Percentiles rank a stretch among this genome's conserved stretches.
Conservation (phyloP, 805 yeast species). For the Grigorovia humatica region DNA sequence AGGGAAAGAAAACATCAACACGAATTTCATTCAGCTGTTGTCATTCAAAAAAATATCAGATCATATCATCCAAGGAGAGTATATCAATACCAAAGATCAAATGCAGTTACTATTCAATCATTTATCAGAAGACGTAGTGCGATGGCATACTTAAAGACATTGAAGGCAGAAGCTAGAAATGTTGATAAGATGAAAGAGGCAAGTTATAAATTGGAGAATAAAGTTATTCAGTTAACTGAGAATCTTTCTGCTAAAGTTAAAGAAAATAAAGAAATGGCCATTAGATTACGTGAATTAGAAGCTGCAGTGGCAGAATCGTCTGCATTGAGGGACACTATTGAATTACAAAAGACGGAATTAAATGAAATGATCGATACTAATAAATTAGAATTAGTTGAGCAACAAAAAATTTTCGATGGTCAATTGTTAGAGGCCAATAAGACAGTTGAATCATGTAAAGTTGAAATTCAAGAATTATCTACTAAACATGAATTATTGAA, state of each 20-base stretch:
- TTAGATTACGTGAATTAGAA: constrained; percentile 46
- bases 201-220: constrained; percentile 87
- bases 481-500: constrained; percentile 52
- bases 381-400: constrained; percentile 38
- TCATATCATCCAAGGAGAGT: constrained; percentile 51
- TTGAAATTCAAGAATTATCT: constrained; percentile 49
- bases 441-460: constrained; percentile 48
- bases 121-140: constrained; percentile 72
- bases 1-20: constrained; percentile 38
- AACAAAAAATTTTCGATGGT: constrained; percentile 40
- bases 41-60: constrained; percentile 67
- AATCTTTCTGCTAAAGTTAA: constrained; percentile 66
- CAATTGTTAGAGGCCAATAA: constrained; percentile 46
- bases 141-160: constrained; percentile 43
- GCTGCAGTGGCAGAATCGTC: constrained; percentile 44
- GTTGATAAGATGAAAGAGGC: constrained; percentile 85
- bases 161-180: constrained; percentile 84
- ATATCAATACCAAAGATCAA: constrained; percentile 37
- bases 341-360: constrained; percentile 45
- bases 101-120: constrained; percentile 67
- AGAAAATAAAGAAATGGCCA: constrained; percentile 65
- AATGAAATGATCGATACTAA: constrained; percentile 36
- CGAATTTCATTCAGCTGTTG: constrained; percentile 52
- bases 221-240: constrained; percentile 93
- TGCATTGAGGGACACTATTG: constrained; percentile 42